Percentiles rank a stretch among this genome's conserved stretches.
phyloP scores from a whole-genome alignment of 2,329 filamentous ascomycete species.

The Periconia sp. region DNA sequence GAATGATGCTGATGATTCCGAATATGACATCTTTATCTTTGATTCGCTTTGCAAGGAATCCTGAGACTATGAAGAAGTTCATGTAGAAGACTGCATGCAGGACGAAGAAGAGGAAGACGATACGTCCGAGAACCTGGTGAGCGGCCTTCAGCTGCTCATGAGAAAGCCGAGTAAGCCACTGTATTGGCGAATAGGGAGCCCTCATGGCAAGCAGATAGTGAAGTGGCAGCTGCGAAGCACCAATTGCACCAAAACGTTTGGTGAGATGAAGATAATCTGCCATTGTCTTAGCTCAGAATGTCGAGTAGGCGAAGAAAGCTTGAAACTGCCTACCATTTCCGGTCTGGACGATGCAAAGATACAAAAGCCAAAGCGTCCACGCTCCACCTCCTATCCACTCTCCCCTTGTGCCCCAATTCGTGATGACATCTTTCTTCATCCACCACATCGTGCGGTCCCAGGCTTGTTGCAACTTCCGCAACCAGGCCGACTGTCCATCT shows the following conservation, averaged over 20 bases:
- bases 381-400: constrained; percentile 55
- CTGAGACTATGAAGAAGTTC: constrained; percentile 61
- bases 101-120: constrained; percentile 58
- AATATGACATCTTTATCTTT: constrained; percentile 63
- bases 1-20: constrained; percentile 57
- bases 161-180: constrained; percentile 58
- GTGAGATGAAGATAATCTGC: constrained; percentile 69
- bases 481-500: constrained; percentile 29
- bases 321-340: constrained; percentile 56
- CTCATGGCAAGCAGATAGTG: constrained; percentile 64
- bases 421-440: constrained; percentile 52
- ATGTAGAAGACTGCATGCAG: constrained; percentile 63
- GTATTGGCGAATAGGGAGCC: constrained; percentile 58
- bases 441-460: constrained; percentile 48
- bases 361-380: constrained; percentile 61
- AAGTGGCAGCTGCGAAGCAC: constrained; percentile 63
- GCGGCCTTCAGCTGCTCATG: constrained; percentile 63
- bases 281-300: constrained; percentile 1
- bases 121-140: constrained; percentile 64
- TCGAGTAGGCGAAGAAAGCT: constrained; percentile 7
- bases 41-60: constrained; percentile 60
- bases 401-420: constrained; percentile 57
- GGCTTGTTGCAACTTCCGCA: constrained; percentile 25
- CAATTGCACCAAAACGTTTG: constrained; percentile 66
- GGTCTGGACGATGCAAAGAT: constrained; percentile 58